Percentiles rank a stretch among this genome's conserved stretches.
Conservation (phyloP, 768 basidiomycete genomes). For the Amanita brunnescens region DNA sequence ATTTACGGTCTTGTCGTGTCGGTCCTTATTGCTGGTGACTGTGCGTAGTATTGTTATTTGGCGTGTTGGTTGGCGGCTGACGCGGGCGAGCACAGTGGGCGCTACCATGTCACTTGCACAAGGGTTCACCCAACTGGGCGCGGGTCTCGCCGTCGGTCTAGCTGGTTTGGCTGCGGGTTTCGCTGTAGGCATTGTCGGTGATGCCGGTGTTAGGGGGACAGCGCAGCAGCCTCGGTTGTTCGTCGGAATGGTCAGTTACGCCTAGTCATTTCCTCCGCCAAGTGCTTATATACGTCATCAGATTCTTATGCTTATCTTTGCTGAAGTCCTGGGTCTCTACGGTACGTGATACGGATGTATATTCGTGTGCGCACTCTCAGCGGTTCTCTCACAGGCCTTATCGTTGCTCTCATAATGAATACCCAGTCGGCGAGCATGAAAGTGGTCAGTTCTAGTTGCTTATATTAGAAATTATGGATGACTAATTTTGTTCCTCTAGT, state of each 20-base stretch:
- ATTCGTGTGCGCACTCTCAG: slow-evolving; percentile 4
- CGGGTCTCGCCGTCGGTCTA: slow-evolving; percentile 85
- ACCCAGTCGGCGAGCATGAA: slow-evolving; percentile 45
- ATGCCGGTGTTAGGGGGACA: slow-evolving; percentile 96
- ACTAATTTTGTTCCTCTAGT: background rate
- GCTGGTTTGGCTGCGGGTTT: slow-evolving; percentile 97
- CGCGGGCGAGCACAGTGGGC: slow-evolving; percentile 39
- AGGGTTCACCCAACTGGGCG: slow-evolving; percentile 91
- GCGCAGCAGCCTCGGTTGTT: slow-evolving; percentile 93
- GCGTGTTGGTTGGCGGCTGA: background rate
- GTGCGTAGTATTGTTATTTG: slow-evolving; percentile 38
- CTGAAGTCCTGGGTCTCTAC: slow-evolving; percentile 89
- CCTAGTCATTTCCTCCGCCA: background rate
- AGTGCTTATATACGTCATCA: slow-evolving; percentile 17
- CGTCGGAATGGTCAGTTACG: slow-evolving; percentile 75
- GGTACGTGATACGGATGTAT: slow-evolving; percentile 31
- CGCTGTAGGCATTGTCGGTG: slow-evolving; percentile 97
- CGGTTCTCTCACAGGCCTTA: slow-evolving; percentile 44
- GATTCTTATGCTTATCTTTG: slow-evolving; percentile 98
- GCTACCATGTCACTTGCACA: slow-evolving; percentile 83
- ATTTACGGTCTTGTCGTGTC: slow-evolving; percentile 98
- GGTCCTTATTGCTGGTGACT: slow-evolving; percentile 84
- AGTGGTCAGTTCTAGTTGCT: slow-evolving; percentile 10
- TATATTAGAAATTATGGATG: background rate
- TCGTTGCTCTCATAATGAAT: slow-evolving; percentile 96